These are phyloP conservation scores for Singerocomus inundabilis DNA, from an alignment of 1,284 basidiomycete genomes.

Conservation along the genomic window DNA sequence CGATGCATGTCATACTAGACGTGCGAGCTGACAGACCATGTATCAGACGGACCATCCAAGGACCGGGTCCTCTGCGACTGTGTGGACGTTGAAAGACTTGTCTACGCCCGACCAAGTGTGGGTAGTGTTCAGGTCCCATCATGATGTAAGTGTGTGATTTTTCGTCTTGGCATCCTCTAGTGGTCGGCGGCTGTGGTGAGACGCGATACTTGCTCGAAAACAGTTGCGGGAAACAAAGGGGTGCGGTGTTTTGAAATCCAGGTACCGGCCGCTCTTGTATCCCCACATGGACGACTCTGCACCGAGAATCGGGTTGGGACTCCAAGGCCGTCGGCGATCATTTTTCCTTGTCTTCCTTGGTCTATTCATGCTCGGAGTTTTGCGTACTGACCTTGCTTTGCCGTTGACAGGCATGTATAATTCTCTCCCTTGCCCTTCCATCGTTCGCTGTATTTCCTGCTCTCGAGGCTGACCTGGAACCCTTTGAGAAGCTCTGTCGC, in stretches of 20 bases:
- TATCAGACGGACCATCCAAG: slow-evolving; percentile 7
- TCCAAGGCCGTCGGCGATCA: slow-evolving; percentile 14
- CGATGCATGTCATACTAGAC: not conserved
- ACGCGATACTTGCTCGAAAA: not conserved
- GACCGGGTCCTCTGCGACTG: slow-evolving; percentile 32
- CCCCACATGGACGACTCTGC: not conserved
- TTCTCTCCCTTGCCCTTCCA: slow-evolving; percentile 48
- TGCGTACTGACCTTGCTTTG: slow-evolving; percentile 12
- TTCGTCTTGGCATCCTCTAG: slow-evolving; percentile 1
- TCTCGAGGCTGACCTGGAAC: slow-evolving; percentile 59
- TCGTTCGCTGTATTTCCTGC: slow-evolving; percentile 51
- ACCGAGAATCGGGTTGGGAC: slow-evolving; percentile 4
- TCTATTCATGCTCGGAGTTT: slow-evolving; percentile 11
- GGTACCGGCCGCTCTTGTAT: slow-evolving; percentile 17
- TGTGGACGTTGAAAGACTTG: slow-evolving; percentile 46
- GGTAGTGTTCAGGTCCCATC: slow-evolving; percentile 57
- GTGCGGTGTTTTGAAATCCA: slow-evolving; percentile 19
- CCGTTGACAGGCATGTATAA: slow-evolving; percentile 48
- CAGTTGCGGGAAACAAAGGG: slow-evolving; percentile 2
- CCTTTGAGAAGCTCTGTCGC: slow-evolving; percentile 51
- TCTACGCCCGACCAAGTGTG: slow-evolving; percentile 41
- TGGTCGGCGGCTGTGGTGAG: slow-evolving; percentile 6
- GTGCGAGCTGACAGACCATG: slow-evolving; percentile 9
- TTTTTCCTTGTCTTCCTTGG: not conserved
- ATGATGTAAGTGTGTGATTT: slow-evolving; percentile 47